Conservation (phyloP, 345 rosid species). For the Heritiera fomes region DNA sequence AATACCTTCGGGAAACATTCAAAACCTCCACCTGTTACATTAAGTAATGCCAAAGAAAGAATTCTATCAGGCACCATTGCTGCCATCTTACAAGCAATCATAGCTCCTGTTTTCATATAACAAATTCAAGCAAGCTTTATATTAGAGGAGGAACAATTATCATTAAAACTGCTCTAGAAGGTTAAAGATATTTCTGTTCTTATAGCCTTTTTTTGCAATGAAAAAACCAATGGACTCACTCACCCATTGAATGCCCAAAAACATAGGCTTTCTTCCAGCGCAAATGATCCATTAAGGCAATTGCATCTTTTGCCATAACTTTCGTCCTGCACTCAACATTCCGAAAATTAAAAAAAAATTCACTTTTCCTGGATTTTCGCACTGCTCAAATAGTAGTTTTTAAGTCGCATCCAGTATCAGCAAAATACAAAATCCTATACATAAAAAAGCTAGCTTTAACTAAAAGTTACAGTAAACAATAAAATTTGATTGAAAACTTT, state of each 20-base stretch:
- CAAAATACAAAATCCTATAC: not conserved
- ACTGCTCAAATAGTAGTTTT: not conserved
- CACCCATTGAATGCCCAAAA: slow-evolving; percentile 98
- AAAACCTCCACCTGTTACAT: slow-evolving; percentile 97
- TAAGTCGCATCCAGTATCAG: not conserved
- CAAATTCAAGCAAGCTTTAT: slow-evolving; percentile 10
- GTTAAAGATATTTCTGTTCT: not conserved
- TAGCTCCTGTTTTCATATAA: slow-evolving; percentile 63
- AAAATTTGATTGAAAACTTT: not conserved
- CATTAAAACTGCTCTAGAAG: not conserved
- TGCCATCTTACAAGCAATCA: slow-evolving; percentile 94
- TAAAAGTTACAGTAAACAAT: not conserved
- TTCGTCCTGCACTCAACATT: slow-evolving; percentile 58
- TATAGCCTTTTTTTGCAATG: not conserved
- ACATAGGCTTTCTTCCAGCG: slow-evolving; percentile 87
- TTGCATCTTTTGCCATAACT: slow-evolving; percentile 88
- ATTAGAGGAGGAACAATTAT: not conserved
- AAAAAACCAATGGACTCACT: slow-evolving; percentile 14
- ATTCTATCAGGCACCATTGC: slow-evolving; percentile 82
- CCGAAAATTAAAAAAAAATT: not conserved
- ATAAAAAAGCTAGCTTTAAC: not conserved
- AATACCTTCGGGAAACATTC: slow-evolving; percentile 92
- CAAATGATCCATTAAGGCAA: slow-evolving; percentile 79
- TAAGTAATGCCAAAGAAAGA: slow-evolving; percentile 81
- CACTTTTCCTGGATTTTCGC: not conserved